Percentiles rank a stretch among this genome's conserved stretches.
Conservation (phyloP, 345 rosid species). For the Gossypium mustelinum region DNA sequence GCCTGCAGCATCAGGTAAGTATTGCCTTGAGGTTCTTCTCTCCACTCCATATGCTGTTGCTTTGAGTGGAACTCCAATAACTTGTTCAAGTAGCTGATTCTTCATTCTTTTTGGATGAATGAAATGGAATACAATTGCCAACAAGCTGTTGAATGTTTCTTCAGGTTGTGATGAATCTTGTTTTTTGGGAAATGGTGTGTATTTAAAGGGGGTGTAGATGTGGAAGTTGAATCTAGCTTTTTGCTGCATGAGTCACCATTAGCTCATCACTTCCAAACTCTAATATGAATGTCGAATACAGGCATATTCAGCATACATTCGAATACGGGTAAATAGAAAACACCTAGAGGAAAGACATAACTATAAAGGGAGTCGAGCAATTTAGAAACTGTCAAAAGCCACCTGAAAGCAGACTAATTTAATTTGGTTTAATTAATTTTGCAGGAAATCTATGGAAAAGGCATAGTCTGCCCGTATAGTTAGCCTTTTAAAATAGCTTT, state of each 20-base stretch:
- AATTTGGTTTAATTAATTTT: not conserved
- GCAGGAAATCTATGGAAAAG: not conserved
- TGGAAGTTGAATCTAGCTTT: slow-evolving; percentile 22
- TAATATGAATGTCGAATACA: too few relatives aligned
- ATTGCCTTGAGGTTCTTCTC: slow-evolving; percentile 29
- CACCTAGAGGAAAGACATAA: too few relatives aligned
- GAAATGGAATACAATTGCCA: not conserved
- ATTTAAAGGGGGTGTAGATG: slow-evolving; percentile 7
- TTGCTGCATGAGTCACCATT: slow-evolving; percentile 34
- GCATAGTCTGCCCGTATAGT: not conserved
- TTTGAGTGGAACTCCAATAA: slow-evolving; percentile 21
- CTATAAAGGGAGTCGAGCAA: too few relatives aligned
- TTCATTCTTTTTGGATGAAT: slow-evolving; percentile 24
- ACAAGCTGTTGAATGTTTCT: not conserved
- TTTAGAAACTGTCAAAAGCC: too few relatives aligned
- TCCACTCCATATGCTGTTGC: slow-evolving; percentile 21
- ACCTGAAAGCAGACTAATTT: not conserved
- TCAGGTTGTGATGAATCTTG: not conserved
- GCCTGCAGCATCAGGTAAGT: slow-evolving; percentile 25
- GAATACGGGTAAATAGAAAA: too few relatives aligned
- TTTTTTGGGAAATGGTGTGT: not conserved
- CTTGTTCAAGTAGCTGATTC: slow-evolving; percentile 22
- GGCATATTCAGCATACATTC: too few relatives aligned
- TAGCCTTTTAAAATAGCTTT: slow-evolving; percentile 1
- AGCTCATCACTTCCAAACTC: slow-evolving; percentile 13